Evolutionary conservation across 495 filamentous ascomycete species (phyloP).

Genomic region (Penicillium nucicola): DNA sequence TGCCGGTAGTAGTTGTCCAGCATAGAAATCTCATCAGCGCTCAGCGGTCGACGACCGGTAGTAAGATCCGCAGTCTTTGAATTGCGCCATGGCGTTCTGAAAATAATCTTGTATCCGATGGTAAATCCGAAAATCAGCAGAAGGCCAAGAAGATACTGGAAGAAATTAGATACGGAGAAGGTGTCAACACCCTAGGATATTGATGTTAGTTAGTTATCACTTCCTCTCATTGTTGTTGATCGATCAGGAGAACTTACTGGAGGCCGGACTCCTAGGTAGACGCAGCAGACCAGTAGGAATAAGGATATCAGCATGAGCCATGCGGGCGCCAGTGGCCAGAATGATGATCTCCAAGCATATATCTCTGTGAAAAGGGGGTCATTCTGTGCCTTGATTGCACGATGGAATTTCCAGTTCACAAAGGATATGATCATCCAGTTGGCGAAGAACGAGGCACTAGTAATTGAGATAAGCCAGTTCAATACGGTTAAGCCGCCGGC

Average conservation of each 20-base stretch:
- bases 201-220: constrained; percentile 1
- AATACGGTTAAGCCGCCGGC: constrained; percentile 6
- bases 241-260: neutral
- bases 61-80: constrained; percentile 15
- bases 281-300: constrained; percentile 14
- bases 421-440: constrained; percentile 29
- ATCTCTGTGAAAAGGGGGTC: constrained; percentile 17
- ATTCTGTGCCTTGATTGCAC: constrained; percentile 27
- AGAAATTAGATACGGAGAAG: constrained; percentile 23
- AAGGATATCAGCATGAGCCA: constrained; percentile 17
- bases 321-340: constrained; percentile 28
- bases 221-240: too few species aligned
- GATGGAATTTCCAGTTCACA: constrained; percentile 26
- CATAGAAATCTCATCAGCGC: constrained; percentile 14
- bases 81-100: constrained; percentile 12
- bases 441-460: constrained; percentile 28
- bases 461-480: constrained; percentile 27
- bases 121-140: constrained; percentile 18
- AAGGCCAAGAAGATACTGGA: constrained; percentile 29
- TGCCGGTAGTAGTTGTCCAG: constrained; percentile 16
- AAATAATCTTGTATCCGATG: constrained; percentile 25
- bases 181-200: neutral
- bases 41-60: constrained; percentile 9
- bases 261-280: constrained; percentile 12
- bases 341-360: constrained; percentile 25